A percentile compares a stretch with the other conserved stretches of the same genome.
These are phyloP conservation scores for Zea luxurians DNA, from an alignment of 176 grass and related monocot species.

Conservation along the genomic window DNA sequence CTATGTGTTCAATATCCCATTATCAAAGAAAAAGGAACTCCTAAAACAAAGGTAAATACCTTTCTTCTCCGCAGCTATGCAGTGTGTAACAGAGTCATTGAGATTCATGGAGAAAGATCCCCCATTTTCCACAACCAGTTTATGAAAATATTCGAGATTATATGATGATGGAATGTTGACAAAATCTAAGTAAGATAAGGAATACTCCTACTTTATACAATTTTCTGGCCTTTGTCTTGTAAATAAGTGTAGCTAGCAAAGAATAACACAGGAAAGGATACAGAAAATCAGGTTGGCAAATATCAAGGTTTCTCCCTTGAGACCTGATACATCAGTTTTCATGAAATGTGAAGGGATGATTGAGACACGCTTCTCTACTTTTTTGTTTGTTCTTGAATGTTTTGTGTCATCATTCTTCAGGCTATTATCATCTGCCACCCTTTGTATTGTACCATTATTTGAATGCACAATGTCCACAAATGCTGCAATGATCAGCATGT, in stretches of 20 bases:
- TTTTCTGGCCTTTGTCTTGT: constrained; percentile 18
- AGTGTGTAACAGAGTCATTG: constrained; percentile 87
- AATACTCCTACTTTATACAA: constrained; percentile 25
- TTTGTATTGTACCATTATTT: constrained; percentile 74
- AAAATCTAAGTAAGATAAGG: constrained; percentile 81
- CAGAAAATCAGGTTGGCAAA: constrained; percentile 90
- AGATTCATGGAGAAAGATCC: constrained; percentile 98
- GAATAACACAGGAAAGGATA: constrained; percentile 63
- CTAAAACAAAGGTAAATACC: constrained; percentile 41
- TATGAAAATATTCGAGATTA: constrained; percentile 86
- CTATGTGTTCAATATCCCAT: constrained; percentile 23
- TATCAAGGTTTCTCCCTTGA: constrained; percentile 78
- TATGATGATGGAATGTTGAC: constrained; percentile 77
- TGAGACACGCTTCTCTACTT: constrained; percentile 55
- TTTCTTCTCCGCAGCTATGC: constrained; percentile 85
- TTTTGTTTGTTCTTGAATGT: constrained; percentile 55
- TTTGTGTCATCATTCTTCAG: constrained; percentile 52
- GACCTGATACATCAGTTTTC: constrained; percentile 76
- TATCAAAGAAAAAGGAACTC: constrained; percentile 25
- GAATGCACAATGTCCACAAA: constrained; percentile 87
- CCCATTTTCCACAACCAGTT: constrained; percentile 88
- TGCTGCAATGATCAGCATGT: constrained; percentile 54
- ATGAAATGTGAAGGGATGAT: constrained; percentile 84
- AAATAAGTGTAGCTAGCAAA: constrained; percentile 2
- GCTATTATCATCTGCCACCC: constrained; percentile 42